Evolutionary conservation across 495 filamentous ascomycete species (phyloP), one percentile per base, ranked within the genome.

Genomic region (Trichoderma virens): DNA sequence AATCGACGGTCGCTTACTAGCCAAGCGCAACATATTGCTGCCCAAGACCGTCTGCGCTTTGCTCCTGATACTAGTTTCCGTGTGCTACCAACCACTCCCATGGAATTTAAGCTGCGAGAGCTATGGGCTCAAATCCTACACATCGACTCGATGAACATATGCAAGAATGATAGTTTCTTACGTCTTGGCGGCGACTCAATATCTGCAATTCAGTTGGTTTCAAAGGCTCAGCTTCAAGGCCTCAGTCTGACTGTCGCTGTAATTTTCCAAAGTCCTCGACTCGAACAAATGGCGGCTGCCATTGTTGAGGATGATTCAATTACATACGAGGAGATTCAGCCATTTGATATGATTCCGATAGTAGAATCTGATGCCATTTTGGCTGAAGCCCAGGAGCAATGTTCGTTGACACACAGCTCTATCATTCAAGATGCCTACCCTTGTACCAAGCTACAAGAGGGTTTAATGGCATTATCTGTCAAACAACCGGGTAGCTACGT

Each of bases 381-480:
- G 34, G 34, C 34, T 3, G 34, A 35, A 35, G 34, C 34, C 34
- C 34, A 13, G 13, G 34, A 35, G 6, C 34, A 35, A 13, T 35
- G 34, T 13, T 35, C 34, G 34, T 13, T 35, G 34, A 6, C 34
- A 7, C 6, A 35, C 34, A 35, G 34, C 13, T 6, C 34, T 43
- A n/a, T 43, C 18, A 60, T 32, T 3, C 27, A 60, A 60, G 59
- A 60, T 18, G 13, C 59, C 5, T 60, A 31, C 18, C 81, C 81
- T 35, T 85, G 82, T 64, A 80, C 82, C 25, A 77, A 78, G 3
- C 80, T 87, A 75, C 84, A 87, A 64, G 75, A 83, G 65, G 83
- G 82, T 6, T 39, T 65, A 14, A 43, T 65, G 27, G 30, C 47
- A 2, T 35, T 45, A n/a, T 30, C 28, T 4, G 23, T 47, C 8